Evolutionary conservation across 2,329 filamentous ascomycete species (phyloP).

Genomic region (Pyricularia pennisetigena): DNA sequence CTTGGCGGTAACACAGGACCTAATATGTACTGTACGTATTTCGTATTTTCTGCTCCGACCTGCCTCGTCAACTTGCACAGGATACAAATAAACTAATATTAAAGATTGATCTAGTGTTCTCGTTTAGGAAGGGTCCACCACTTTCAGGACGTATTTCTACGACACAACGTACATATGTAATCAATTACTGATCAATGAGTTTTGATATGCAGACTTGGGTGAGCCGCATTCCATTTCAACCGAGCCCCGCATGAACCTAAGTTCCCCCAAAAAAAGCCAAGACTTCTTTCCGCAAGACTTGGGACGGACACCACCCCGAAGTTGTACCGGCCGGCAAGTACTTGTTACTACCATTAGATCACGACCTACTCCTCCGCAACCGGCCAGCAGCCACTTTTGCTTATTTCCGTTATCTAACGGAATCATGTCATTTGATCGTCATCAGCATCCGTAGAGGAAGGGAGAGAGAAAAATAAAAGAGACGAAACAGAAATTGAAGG

Average conservation of each 20-base stretch:
- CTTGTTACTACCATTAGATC: no score
- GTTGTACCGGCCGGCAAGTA: not conserved
- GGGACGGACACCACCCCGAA: not conserved
- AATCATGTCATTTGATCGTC: no score
- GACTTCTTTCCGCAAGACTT: not conserved
- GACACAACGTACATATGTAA: not conserved
- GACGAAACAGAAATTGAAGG: no score
- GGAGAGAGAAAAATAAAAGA: no score
- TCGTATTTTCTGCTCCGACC: not conserved
- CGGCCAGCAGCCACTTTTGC: not conserved
- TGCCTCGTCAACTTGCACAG: not conserved
- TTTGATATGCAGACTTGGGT: not conserved
- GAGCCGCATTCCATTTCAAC: not conserved
- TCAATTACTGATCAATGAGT: not conserved
- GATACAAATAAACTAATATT: no score
- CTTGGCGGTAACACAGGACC: not conserved
- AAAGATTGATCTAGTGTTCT: not conserved
- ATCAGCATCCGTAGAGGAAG: no score
- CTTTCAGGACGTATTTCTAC: not conserved
- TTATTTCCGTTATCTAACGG: no score
- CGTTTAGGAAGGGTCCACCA: not conserved
- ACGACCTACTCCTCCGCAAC: not conserved
- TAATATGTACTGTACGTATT: not conserved
- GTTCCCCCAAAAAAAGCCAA: not conserved
- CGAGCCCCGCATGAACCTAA: not conserved